Evolutionary conservation across 2,329 filamentous ascomycete genomes (phyloP), one percentile per base, ranked within the genome.

Genomic region (Didymella keratinophila): DNA sequence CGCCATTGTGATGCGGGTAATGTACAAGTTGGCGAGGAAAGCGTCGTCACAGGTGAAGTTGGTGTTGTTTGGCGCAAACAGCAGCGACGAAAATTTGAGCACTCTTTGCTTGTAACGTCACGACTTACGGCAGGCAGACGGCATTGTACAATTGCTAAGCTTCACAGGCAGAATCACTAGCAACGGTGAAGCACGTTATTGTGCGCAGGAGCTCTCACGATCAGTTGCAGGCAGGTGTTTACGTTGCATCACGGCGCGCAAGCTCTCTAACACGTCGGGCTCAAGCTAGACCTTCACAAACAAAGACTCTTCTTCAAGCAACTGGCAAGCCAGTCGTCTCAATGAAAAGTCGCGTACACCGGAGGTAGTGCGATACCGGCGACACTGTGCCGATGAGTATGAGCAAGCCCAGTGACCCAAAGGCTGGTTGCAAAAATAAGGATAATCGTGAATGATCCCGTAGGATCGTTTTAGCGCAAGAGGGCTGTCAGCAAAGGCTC

Each of bases 241-340:
- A 11, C 36, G 20, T 34, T 11, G 6, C n/a, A 48, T 23, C 21
- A 36, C 14, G 6, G 12, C 30, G 3, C 12, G n/a, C 11, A n/a
- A 16, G 6, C 11, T 4, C 28, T 21, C 2, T n/a, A 32, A 48
- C 32, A 32, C 45, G 45, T 37, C 45, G 45, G 11, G 28, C 28
- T 6, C 5, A 23, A 20, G 14, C 16, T n/a, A 3, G 14, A 28
- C 25, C 12, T 47, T 47, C 28, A 21, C 45, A 25, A 25, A 20
- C n/a, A 20, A 23, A 16, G 11, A 11, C 32, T 81, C 85, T 88
- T 88, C 87, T 79, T 86, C 84, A 82, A 84, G 73, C 68, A 78
- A 73, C 75, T 78, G 80, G 80, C 67, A 78, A 81, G 81, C 84
- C 81, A 80, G 70, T 74, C 74, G 71, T 63, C 68, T 80, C 79